Percentiles rank a stretch among this genome's conserved stretches.
phyloP scores from a whole-genome alignment of 2,329 filamentous ascomycete genomes.

The Neocucurbitaria cava region DNA sequence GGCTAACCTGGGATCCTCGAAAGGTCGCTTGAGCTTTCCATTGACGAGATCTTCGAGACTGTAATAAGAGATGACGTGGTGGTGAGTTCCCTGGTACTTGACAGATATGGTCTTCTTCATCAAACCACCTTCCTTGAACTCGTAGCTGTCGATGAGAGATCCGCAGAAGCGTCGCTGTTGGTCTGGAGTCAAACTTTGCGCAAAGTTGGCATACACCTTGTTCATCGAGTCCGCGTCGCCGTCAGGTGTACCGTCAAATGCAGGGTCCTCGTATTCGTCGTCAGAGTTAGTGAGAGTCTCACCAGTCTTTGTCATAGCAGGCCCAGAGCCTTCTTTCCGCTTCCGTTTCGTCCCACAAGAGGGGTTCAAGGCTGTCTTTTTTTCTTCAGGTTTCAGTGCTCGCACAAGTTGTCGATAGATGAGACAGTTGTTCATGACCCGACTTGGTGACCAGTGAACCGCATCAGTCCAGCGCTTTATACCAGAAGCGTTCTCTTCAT shows the following conservation, averaged over 20 bases:
- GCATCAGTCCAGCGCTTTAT: slow-evolving; percentile 97
- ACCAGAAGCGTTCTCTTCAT: slow-evolving; percentile 87
- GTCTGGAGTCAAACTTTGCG: slow-evolving; percentile 51
- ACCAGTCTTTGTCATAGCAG: slow-evolving; percentile 36
- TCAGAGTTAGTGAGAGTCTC: slow-evolving; percentile 40
- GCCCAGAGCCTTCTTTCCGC: slow-evolving; percentile 40
- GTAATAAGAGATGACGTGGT: slow-evolving; percentile 92
- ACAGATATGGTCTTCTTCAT: slow-evolving; percentile 95
- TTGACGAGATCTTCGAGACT: slow-evolving; percentile 75
- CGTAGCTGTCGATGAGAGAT: slow-evolving; percentile 87
- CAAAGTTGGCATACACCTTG: slow-evolving; percentile 48
- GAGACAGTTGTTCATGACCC: slow-evolving; percentile 83
- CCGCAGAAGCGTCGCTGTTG: slow-evolving; percentile 72
- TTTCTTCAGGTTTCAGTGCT: slow-evolving; percentile 46
- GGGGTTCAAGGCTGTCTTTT: slow-evolving; percentile 45
- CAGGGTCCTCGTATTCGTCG: slow-evolving; percentile 43
- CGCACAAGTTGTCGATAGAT: slow-evolving; percentile 77
- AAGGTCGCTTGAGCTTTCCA: slow-evolving; percentile 45
- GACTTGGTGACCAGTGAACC: slow-evolving; percentile 87
- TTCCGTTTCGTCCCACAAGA: slow-evolving; percentile 48
- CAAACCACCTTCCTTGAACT: slow-evolving; percentile 81
- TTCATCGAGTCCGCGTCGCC: slow-evolving; percentile 35
- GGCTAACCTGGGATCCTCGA: slow-evolving; percentile 42
- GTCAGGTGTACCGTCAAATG: slow-evolving; percentile 25
- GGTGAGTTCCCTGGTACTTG: slow-evolving; percentile 73